Percentiles rank a stretch among this genome's conserved stretches.
phyloP scores from a whole-genome alignment of 164 flowering plant species.

The Aristolochia fimbriata region DNA sequence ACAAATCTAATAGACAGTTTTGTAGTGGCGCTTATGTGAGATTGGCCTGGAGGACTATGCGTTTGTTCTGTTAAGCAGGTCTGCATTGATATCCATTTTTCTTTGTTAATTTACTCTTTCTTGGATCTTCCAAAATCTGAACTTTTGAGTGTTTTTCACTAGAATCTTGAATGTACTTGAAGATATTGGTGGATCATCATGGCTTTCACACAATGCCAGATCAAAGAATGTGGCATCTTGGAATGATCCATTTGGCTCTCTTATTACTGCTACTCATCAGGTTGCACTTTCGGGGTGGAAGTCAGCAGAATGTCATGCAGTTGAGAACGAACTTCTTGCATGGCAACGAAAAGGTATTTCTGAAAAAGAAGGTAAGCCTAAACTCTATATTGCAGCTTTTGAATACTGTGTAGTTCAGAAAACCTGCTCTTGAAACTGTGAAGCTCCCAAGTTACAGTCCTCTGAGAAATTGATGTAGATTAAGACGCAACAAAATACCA shows the following conservation, averaged over 20 bases:
- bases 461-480: no score
- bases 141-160: not conserved
- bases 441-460: no score
- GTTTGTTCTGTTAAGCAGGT: conserved; percentile 95
- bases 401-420: no score
- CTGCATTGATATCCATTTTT: not conserved
- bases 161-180: conserved; percentile 82
- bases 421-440: no score
- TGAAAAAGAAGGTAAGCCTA: conserved; percentile 66
- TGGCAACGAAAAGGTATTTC: conserved; percentile 72
- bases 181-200: conserved; percentile 57
- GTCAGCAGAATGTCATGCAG: conserved; percentile 61
- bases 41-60: conserved; percentile 94
- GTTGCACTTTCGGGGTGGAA: conserved; percentile 82
- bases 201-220: conserved; percentile 50
- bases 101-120: not conserved
- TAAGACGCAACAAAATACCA: no score
- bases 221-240: conserved; percentile 50
- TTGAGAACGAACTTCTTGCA: conserved; percentile 62
- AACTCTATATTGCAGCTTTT: not conserved
- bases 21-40: conserved; percentile 98
- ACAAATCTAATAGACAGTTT: not conserved
- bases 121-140: not conserved
- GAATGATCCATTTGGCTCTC: conserved; percentile 58
- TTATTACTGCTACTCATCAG: conserved; percentile 54